Evolutionary conservation across 2,329 filamentous ascomycete genomes (phyloP), one percentile per base, ranked within the genome.

Genomic region (Coccinonectria pachysandricola): DNA sequence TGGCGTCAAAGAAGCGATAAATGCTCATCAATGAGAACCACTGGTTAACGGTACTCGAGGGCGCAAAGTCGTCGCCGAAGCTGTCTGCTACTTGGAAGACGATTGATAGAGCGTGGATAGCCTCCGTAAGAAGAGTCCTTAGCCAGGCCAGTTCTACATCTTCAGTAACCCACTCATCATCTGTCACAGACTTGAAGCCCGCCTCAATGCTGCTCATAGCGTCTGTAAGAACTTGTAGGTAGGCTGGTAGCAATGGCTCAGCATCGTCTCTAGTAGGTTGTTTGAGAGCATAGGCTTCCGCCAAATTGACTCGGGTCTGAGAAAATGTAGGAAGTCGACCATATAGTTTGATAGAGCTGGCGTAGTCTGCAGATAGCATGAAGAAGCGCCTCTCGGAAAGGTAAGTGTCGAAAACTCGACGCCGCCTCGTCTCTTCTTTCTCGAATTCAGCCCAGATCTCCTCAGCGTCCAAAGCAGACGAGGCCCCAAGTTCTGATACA

Each of bases 11-110:
- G 46, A 92, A 94, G 26, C 57, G 60, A 44, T 72, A 76, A 9
- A 71, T 62, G 21, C 68, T 62, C 64, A 87, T 76, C 25, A 87
- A 57, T n/a, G 66, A 59, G 42, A 87, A 85, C 85, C 85, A 93
- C 37, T 71, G 64, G 19, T 71, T 59, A 11, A 86, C 63, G 6
- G 75, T 53, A 9, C 66, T 59, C 11, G 71, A 64, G 10, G 73
- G 61, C 8, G 74, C 62, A 41, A 82, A 69, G 23, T 63, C 53
- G 11, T 57, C 57, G 19, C 61, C 52, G 26, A 68, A 65, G 23
- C 69, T 57, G 36, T 81, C 76, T 17, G 85, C 56, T n/a, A 81
- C 63, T 39, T 84, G 68, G 41, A 87, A 82, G 13, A 85, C 58
- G 10, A 86, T 63, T 24, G 84, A 77, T 53, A 91, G 62, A 20